Conservation (phyloP, 1,139 yeast genomes). For the Kluyveromyces sp. region DNA sequence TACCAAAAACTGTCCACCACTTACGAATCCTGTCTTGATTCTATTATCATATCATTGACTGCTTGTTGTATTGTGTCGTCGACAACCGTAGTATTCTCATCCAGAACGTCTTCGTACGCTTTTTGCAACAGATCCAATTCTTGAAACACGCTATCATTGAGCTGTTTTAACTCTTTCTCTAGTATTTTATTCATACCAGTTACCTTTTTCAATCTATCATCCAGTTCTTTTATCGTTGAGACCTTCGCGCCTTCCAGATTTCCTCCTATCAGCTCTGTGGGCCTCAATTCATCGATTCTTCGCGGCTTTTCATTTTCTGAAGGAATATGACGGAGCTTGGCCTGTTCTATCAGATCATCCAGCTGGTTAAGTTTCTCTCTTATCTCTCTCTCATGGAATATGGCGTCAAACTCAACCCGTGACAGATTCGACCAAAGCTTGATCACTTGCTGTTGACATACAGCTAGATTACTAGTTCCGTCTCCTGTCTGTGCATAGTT, state of each 20-base stretch:
- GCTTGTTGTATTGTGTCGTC: constrained; percentile 4
- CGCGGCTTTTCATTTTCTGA: constrained; percentile 8
- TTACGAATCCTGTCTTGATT: constrained; percentile 6
- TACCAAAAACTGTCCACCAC: neutral
- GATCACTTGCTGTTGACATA: constrained; percentile 54
- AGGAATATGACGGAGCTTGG: constrained; percentile 34
- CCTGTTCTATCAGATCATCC: constrained; percentile 57
- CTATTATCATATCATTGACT: constrained; percentile 6
- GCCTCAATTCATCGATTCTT: constrained; percentile 31
- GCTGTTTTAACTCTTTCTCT: constrained; percentile 23
- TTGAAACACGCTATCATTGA: constrained; percentile 23
- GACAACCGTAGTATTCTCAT: neutral
- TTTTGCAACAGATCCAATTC: constrained; percentile 26
- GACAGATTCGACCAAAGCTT: constrained; percentile 57
- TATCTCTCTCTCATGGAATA: constrained; percentile 57
- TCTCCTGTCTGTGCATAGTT: constrained; percentile 42
- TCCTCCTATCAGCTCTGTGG: constrained; percentile 32
- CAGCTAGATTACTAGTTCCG: constrained; percentile 47
- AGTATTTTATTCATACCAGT: constrained; percentile 26
- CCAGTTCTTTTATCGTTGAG: constrained; percentile 26
- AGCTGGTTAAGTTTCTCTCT: constrained; percentile 52
- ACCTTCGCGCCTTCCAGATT: constrained; percentile 31
- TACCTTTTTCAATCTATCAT: constrained; percentile 25
- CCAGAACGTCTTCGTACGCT: neutral
- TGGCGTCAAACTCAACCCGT: constrained; percentile 55